Evolutionary conservation across 768 basidiomycete genomes (phyloP).

Genomic region (Tricholoma flavovirens): DNA sequence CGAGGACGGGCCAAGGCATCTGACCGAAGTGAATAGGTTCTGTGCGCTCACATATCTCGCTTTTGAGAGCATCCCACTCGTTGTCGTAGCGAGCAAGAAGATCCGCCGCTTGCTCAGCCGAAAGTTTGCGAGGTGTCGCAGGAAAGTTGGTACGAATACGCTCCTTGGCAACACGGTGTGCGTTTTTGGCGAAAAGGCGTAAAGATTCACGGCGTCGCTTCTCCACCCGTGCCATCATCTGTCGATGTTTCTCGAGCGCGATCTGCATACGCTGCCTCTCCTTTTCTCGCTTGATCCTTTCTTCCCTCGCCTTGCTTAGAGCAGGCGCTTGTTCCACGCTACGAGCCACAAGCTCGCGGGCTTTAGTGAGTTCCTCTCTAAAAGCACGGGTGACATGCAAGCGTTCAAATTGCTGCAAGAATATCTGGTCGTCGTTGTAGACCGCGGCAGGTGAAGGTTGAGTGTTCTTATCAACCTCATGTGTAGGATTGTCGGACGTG

Average conservation of each 20-base stretch:
- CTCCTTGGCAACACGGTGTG: background rate
- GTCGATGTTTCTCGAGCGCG: background rate
- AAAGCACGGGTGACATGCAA: background rate
- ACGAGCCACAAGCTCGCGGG: constrained; percentile 21
- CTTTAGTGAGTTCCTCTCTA: constrained; percentile 4
- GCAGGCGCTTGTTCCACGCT: constrained; percentile 12
- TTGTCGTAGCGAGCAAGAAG: background rate
- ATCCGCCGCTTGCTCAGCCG: background rate
- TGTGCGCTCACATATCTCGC: background rate
- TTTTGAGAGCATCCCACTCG: constrained; percentile 29
- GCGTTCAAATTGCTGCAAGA: background rate
- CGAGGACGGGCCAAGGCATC: constrained; percentile 42
- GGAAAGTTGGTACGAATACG: background rate
- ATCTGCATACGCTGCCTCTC: background rate
- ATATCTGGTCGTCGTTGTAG: background rate
- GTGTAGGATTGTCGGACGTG: background rate
- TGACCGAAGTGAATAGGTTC: constrained; percentile 22
- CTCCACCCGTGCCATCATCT: constrained; percentile 1
- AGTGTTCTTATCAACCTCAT: background rate
- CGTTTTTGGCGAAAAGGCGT: background rate
- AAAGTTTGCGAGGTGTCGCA: background rate
- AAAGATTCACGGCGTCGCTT: background rate
- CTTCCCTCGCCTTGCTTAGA: background rate
- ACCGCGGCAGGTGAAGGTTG: background rate
- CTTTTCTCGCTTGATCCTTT: background rate